Evolutionary conservation across 805 yeast genomes (phyloP), one percentile per base, ranked within the genome.

Genomic region (Yarrowia sp.): DNA sequence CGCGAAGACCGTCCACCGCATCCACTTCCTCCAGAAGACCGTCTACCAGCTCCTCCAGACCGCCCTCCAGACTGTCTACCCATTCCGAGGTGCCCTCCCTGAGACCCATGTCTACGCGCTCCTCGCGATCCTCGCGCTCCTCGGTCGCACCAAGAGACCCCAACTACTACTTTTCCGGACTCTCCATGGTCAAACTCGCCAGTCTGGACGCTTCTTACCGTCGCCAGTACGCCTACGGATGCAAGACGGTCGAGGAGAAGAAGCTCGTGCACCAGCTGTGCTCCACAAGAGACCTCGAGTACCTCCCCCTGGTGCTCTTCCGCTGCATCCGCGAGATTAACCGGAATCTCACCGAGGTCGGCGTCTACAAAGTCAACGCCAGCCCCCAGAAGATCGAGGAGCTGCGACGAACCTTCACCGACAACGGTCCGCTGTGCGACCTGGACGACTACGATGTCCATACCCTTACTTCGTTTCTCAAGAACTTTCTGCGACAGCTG

Each of bases 221-320:
- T 14, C 46, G 47, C 8, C 25, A 38, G 19, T 55, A 38, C 22
- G 61, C 27, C 29, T 55, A 38, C 25, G 61, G 47, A 0, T 38
- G 47, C 29, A 39, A 29, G 8, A 39, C 61, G 13, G 22, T 24
- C 22, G 42, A 33, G 32, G 61, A 55, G 7, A 55, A 39, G 21
- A 55, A 39, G 13, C 5, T 29, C 13, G 61, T 38, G 3, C 35
- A 39, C n/a, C 61, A 55, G 16, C 27, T 55, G 3, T 55, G 61
- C 36, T 29, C 47, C 29, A 55, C 47, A n/a, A 13, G 38, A 5
- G 61, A 55, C 36, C 46, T 55, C 7, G 61, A 55, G 47, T 55
- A 38, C 22, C 38, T 55, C 1, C 61, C 61, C 0, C 38, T 55
- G 47, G 47, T 55, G 9, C 22, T 55, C 27, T 55, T 55, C 10